A percentile compares a stretch with the other conserved stretches of the same genome.
phyloP scores from a whole-genome alignment of 768 basidiomycete species.

The Lentinula aciculospora region DNA sequence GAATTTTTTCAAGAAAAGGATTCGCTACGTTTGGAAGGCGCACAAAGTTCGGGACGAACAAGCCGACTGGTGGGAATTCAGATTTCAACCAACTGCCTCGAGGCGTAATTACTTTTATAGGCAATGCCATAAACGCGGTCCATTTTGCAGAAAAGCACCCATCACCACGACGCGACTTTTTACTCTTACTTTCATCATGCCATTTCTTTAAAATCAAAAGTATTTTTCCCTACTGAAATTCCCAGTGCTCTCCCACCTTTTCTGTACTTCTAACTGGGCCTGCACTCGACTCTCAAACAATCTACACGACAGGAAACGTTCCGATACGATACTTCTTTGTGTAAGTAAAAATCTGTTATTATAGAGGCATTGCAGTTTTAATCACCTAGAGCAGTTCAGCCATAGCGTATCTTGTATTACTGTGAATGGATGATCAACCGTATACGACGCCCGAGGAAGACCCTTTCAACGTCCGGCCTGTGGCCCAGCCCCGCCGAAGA shows the following conservation, averaged over 20 bases:
- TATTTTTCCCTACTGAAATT: background rate
- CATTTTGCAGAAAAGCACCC: background rate
- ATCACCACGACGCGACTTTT: slow-evolving; percentile 1
- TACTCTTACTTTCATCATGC: slow-evolving; percentile 1
- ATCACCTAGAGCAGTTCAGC: background rate
- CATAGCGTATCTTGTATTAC: background rate
- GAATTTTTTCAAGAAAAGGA: no score
- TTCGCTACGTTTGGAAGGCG: background rate
- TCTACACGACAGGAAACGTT: background rate
- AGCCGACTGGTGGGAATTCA: background rate
- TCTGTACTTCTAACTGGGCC: background rate
- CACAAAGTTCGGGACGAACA: background rate
- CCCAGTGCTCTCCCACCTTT: background rate
- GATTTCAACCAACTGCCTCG: background rate
- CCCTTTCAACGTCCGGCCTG: slow-evolving; percentile 38
- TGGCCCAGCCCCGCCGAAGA: slow-evolving; percentile 26
- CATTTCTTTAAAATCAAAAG: background rate
- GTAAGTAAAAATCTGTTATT: background rate
- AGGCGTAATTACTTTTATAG: background rate
- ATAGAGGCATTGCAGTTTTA: background rate
- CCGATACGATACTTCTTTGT: background rate
- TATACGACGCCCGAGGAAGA: slow-evolving; percentile 50
- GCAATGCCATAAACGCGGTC: background rate
- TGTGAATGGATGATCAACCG: slow-evolving; percentile 30
- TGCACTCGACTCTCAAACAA: background rate